Conservation (phyloP, 192 early-diverging fungal species). For the Rhizophagus clarus region DNA sequence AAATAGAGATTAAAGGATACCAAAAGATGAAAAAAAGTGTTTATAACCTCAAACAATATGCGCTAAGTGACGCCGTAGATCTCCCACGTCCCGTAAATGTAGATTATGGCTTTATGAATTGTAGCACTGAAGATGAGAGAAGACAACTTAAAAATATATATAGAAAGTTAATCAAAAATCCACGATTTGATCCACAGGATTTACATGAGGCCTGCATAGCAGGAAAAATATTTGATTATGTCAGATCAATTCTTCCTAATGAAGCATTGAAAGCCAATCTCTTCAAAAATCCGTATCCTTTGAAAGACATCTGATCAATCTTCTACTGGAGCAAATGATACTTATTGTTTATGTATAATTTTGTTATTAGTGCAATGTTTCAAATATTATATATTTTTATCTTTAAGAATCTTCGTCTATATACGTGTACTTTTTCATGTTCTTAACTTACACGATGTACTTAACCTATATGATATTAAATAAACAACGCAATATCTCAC, state of each 20-base stretch:
- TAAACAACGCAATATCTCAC: too few species aligned
- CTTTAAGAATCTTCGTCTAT: too few species aligned
- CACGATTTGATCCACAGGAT: background rate
- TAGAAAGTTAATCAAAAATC: background rate
- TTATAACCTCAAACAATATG: constrained; percentile 1
- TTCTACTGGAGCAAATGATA: too few species aligned
- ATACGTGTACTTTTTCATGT: too few species aligned
- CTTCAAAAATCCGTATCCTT: too few species aligned
- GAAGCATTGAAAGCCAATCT: too few species aligned
- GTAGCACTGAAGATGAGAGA: background rate
- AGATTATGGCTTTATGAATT: background rate
- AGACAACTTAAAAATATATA: background rate
- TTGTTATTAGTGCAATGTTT: too few species aligned
- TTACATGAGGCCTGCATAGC: background rate
- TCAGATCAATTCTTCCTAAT: background rate
- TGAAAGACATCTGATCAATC: too few species aligned
- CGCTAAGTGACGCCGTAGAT: background rate
- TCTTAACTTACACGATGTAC: too few species aligned
- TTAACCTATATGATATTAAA: too few species aligned
- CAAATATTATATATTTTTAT: too few species aligned
- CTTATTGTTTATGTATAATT: too few species aligned
- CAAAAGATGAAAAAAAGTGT: background rate
- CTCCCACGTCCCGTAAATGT: background rate
- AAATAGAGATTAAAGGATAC: background rate
- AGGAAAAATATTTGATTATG: constrained; percentile 17